Percentiles rank a stretch among this genome's conserved stretches.
Evolutionary conservation across 371 early-diverging fungal genomes (phyloP).

Genomic region (Mortierella sp.): DNA sequence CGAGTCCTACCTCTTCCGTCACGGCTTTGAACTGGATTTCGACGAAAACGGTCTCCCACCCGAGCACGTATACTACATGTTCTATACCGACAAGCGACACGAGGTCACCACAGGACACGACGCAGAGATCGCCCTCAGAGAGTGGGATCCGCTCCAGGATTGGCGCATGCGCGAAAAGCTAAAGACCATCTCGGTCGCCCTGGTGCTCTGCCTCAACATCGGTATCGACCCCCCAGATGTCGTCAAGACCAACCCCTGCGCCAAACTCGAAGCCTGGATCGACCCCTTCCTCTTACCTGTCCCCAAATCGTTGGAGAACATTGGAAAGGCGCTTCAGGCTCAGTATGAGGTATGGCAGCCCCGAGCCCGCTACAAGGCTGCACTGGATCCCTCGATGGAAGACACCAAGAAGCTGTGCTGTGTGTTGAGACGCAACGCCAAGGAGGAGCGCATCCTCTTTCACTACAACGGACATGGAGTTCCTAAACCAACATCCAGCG

Average conservation of each 20-base stretch:
- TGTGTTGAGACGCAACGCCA: conserved; percentile 86
- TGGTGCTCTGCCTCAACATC: conserved; percentile 95
- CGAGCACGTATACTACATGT: conserved; percentile 65
- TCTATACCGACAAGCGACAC: conserved; percentile 73
- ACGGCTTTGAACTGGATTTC: conserved; percentile 69
- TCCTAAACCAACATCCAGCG: conserved; percentile 94
- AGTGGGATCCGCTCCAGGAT: conserved; percentile 60
- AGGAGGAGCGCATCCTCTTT: conserved; percentile 95
- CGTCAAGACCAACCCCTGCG: conserved; percentile 89
- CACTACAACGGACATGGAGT: conserved; percentile 99
- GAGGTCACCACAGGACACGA: conserved; percentile 60
- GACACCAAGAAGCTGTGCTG: conserved; percentile 91
- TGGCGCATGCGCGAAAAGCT: conserved; percentile 64
- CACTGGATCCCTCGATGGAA: conserved; percentile 92
- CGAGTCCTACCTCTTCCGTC: conserved; percentile 55
- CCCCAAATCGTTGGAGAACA: conserved; percentile 87
- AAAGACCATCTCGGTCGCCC: conserved; percentile 65
- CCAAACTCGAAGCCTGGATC: conserved; percentile 95
- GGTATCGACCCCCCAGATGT: conserved; percentile 97
- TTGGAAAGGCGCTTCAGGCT: conserved; percentile 89
- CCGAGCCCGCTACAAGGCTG: conserved; percentile 87
- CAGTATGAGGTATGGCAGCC: conserved; percentile 95
- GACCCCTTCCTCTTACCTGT: conserved; percentile 89
- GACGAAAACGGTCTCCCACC: conserved; percentile 68
- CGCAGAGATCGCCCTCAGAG: conserved; percentile 49